Base-by-base conservation (phyloP, 1,284 basidiomycete species). In the Microbotryum saponariae region DNA sequence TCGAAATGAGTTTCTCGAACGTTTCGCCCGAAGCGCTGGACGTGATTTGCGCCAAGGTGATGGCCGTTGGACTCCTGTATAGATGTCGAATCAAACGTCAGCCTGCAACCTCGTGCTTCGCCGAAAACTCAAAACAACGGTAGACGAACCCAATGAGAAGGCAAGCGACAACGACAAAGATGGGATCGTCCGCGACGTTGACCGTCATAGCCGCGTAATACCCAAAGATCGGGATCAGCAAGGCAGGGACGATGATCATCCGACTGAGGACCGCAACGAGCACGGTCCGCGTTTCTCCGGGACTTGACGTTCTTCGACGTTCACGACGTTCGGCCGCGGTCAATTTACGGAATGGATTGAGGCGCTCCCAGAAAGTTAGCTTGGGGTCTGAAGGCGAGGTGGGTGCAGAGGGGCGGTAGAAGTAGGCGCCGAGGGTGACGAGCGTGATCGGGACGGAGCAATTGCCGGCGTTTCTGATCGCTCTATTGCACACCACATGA, bases 361-460 rank as follows among this genome's bases (percentile, higher is more conserved):
- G 50, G 4, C 55, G 54, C 14, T 45, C 20, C 29, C 51, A 21
- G 53, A 44, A 23, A 54, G 50, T 4, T 49, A 31, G n/a, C 37
- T 42, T n/a, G 7, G 18, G 45, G 42, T 64, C 46, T 8, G 59
- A 56, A 7, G 59, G 27, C 3, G 60, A n/a, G 25, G 54, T 18
- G 27, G 65, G 21, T 4, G 58, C 42, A 10, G 60, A 61, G 29
- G 54, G 63, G 18, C 59, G 54, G 61, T 61, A 69, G 53, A 74
- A 73, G 56, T 73, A 74, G 33, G 72, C 73, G 31, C 77, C 77
- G 29, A 78, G 72, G 51, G 77, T 77, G 16, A 78, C 72, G 65
- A 78, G 74, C 25, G 77, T 78, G 54, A 78, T 70, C 0, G 77
- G 77, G 37, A 78, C 76, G 18, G 75, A 76, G 66, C 76, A 77